Conservation (phyloP, 169 alveolate species). For the Cystoisospora suis region DNA sequence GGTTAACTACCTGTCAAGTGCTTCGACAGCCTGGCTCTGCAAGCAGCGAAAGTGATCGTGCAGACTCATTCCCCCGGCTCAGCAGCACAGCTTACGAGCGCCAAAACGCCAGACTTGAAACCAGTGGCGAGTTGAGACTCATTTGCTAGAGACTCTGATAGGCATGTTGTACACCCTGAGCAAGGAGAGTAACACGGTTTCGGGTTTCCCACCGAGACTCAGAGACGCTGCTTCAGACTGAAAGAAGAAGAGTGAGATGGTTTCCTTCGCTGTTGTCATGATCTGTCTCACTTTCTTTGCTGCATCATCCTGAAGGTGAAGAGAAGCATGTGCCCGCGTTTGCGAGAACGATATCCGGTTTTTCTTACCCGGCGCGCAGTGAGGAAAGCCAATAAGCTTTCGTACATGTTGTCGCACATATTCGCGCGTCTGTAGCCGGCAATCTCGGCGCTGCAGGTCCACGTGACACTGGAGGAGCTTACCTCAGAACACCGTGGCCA, state of each 20-base stretch:
- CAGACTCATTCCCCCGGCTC: no score
- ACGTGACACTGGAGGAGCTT: background rate
- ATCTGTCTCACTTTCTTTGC: background rate
- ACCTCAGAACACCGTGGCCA: slow-evolving; percentile 9
- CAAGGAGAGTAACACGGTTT: background rate
- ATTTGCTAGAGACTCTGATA: background rate
- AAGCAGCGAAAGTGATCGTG: background rate
- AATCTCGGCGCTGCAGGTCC: background rate
- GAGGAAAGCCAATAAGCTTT: background rate
- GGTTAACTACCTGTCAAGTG: background rate
- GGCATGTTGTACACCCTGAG: background rate
- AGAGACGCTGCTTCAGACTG: slow-evolving; percentile 16
- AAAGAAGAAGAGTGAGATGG: no score
- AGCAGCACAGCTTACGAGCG: background rate
- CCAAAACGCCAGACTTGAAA: background rate
- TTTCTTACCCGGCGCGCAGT: background rate
- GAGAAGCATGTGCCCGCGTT: no score
- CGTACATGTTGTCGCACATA: slow-evolving; percentile 35
- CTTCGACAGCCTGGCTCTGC: background rate
- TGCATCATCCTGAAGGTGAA: slow-evolving; percentile 33
- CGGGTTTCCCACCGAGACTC: background rate
- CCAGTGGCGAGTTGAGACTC: background rate
- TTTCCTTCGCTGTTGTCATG: background rate
- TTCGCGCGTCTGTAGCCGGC: background rate
- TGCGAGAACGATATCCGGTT: no score